Conservation (phyloP, 2,329 filamentous ascomycete species). For the Podosphaera xanthii region DNA sequence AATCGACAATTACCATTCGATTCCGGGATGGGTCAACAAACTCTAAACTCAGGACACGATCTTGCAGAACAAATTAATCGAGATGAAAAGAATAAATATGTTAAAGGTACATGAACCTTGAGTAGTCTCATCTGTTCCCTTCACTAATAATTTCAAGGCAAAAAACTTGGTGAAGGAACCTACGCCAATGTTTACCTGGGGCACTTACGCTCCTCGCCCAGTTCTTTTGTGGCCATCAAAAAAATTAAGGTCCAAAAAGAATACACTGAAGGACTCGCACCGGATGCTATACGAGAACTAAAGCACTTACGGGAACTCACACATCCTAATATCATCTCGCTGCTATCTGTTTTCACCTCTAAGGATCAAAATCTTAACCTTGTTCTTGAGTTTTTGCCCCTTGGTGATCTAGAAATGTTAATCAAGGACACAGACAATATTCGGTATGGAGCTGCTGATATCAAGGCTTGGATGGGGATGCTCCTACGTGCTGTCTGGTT, state of each 20-base stretch:
- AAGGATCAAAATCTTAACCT: constrained; percentile 94
- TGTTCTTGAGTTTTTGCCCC: constrained; percentile 78
- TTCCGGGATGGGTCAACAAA: constrained; percentile 4
- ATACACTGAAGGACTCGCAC: constrained; percentile 75
- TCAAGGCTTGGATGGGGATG: constrained; percentile 99
- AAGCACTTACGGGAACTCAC: constrained; percentile 85
- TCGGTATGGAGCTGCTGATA: constrained; percentile 67
- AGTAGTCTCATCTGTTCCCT: constrained; percentile 1
- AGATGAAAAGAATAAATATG: constrained; percentile 66
- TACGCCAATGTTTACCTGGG: constrained; percentile 92
- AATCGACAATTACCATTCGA: constrained; percentile 3
- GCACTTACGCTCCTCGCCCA: constrained; percentile 50
- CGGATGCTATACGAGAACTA: constrained; percentile 87
- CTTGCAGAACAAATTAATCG: constrained; percentile 66
- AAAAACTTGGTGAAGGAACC: constrained; percentile 85
- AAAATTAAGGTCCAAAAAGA: constrained; percentile 76
- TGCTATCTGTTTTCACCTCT: constrained; percentile 81
- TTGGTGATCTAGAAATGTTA: constrained; percentile 86
- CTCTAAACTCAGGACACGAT: constrained; percentile 21
- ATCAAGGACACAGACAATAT: constrained; percentile 64
- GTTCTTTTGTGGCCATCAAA: constrained; percentile 67
- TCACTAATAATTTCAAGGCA: constrained; percentile 27
- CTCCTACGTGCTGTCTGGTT: constrained; percentile 82
- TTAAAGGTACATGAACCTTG: constrained; percentile 37
- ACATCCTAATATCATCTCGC: constrained; percentile 85